Percentiles rank a stretch among this genome's conserved stretches.
Conservation (phyloP, 495 filamentous ascomycete species). For the Trichoderma reesei region DNA sequence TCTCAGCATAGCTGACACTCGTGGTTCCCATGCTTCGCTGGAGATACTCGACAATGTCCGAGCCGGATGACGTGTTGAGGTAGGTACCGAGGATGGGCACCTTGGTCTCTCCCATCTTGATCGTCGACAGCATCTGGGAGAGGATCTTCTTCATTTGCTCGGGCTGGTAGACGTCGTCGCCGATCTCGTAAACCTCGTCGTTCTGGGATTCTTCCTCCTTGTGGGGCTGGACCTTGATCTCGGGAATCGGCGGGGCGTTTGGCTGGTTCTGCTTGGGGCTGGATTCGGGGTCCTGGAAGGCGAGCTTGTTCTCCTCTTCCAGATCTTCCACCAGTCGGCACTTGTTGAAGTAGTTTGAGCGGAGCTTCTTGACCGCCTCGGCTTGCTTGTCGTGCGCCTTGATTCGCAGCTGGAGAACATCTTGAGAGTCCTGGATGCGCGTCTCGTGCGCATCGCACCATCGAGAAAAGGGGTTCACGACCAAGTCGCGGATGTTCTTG, state of each 20-base stretch:
- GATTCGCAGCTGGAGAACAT: slow-evolving; percentile 79
- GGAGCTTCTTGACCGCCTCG: slow-evolving; percentile 79
- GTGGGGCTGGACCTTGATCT: slow-evolving; percentile 44
- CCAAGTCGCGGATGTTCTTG: slow-evolving; percentile 88
- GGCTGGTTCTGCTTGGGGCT: slow-evolving; percentile 39
- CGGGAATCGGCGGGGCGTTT: slow-evolving; percentile 27
- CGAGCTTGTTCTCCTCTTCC: slow-evolving; percentile 97
- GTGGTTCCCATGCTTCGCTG: slow-evolving; percentile 77
- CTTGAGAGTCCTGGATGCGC: slow-evolving; percentile 85
- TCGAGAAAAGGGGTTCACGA: slow-evolving; percentile 82
- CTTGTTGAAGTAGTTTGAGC: slow-evolving; percentile 97
- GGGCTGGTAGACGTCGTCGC: slow-evolving; percentile 72
- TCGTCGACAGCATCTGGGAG: slow-evolving; percentile 72
- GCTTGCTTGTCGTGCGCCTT: slow-evolving; percentile 89
- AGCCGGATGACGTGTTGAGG: slow-evolving; percentile 77
- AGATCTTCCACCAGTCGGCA: slow-evolving; percentile 91
- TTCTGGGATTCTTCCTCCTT: slow-evolving; percentile 49
- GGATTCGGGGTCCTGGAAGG: slow-evolving; percentile 70
- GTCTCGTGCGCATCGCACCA: slow-evolving; percentile 93
- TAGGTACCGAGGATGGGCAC: slow-evolving; percentile 94
- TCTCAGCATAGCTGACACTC: slow-evolving; percentile 80
- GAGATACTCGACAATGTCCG: slow-evolving; percentile 90
- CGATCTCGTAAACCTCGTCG: slow-evolving; percentile 77
- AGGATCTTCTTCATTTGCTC: slow-evolving; percentile 87
- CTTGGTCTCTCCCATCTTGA: slow-evolving; percentile 82